Base-by-base conservation (phyloP, 176 grass and related monocot genomes). In the Echinochloa phyllopogon region DNA sequence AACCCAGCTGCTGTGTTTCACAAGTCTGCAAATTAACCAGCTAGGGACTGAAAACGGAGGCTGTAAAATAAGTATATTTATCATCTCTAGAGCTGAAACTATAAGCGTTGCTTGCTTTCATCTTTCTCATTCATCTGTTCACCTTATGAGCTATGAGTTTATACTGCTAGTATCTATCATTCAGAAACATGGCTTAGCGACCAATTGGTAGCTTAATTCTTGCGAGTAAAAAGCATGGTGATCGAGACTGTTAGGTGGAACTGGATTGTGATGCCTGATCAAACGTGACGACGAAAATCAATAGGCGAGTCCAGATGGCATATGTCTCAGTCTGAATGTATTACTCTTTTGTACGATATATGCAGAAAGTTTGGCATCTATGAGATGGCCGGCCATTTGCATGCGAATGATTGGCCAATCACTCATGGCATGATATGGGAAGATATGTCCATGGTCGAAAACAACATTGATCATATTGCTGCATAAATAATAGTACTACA, bases 351-450 rank as follows among this genome's bases (percentile, higher is more conserved):
- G 65, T 78, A 48, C 33, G 40, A 59, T 33, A 33, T 33, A 33
- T 85, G 53, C 27, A 51, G 42, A 40, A 74, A 74, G 6, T 53
- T 72, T 72, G 40, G 41, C 27, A 17, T 17, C 13, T 40, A n/a
- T 6, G 29, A 7, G 8, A 69, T 41, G 61, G 29, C 6, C 61
- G 20, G 45, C 6, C 61, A 36, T 13, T 52, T 33, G 18, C 38
- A 50, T 6, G 69, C n/a, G 57, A 48, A 48, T 43, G 38, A 83
- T 75, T 64, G 81, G 69, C 27, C 70, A 51, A 51, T 38, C n/a
- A 29, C 23, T 51, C 72, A 39, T 55, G 7, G 45, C 49, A 20
- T 74, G 12, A 60, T 55, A 21, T 27, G 6, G 56, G 7, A 12
- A 27, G 55, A 62, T 33, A 33, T 33, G 29, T 33, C 29, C 29